Evolutionary conservation across 106 monocot species (phyloP).

Genomic region (Gastrodia elata): DNA sequence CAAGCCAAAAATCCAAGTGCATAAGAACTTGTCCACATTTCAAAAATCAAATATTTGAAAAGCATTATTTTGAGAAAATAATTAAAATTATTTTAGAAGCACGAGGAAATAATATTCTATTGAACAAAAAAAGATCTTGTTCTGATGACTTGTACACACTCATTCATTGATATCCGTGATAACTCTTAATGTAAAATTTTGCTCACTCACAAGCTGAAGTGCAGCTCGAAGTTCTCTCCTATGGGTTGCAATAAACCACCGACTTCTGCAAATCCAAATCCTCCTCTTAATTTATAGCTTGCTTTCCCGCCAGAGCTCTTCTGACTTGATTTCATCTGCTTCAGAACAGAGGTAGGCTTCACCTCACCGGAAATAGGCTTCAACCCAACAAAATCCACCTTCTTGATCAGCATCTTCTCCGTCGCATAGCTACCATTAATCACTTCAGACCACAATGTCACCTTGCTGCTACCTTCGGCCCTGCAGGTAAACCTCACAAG

Average conservation of each 20-base stretch:
- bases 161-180: too few relatives aligned
- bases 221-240: constrained; percentile 41
- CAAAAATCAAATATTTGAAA: too few relatives aligned
- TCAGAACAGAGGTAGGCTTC: not conserved
- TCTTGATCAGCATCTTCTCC: constrained; percentile 12
- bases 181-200: too few relatives aligned
- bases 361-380: not conserved
- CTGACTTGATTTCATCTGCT: not conserved
- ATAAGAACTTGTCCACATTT: too few relatives aligned
- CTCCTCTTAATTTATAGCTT: not conserved
- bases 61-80: too few relatives aligned
- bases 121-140: too few relatives aligned
- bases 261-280: constrained; percentile 15
- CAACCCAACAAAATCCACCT: constrained; percentile 10
- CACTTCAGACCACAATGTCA: not conserved
- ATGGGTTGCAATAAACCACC: constrained; percentile 22
- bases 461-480: not conserved
- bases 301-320: not conserved
- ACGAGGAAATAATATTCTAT: too few relatives aligned
- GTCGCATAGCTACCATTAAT: constrained; percentile 15
- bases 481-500: constrained; percentile 1
- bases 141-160: too few relatives aligned
- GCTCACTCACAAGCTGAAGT: constrained; percentile 10
- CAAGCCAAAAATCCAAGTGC: too few relatives aligned
- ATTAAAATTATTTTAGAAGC: too few relatives aligned